Percentiles rank a stretch among this genome's conserved stretches.
Evolutionary conservation across 1,284 basidiomycete genomes (phyloP).

Genomic region (Hymenochaete sp.): DNA sequence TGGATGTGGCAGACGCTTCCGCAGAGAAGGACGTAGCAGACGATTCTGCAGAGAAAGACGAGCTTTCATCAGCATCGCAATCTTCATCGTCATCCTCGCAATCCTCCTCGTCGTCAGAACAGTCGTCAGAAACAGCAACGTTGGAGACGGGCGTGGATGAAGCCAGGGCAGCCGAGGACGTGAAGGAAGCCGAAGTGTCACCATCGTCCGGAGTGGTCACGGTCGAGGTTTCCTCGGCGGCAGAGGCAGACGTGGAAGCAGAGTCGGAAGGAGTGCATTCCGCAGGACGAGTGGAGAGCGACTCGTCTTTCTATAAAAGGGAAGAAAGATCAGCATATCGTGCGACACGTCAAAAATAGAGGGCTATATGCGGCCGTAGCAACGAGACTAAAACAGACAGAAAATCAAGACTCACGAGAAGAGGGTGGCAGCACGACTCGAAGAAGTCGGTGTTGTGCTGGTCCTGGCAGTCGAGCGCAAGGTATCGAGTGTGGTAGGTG

Average conservation of each 20-base stretch:
- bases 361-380: neutral
- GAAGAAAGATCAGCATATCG: no score
- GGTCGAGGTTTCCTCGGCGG: conserved; percentile 24
- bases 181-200: conserved; percentile 22
- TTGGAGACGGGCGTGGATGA: conserved; percentile 1
- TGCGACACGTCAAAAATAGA: neutral
- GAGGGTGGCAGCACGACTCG: conserved; percentile 48
- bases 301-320: conserved; percentile 10
- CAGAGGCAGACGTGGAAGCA: conserved; percentile 22
- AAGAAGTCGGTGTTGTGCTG: conserved; percentile 66
- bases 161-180: conserved; percentile 6
- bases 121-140: conserved; percentile 7
- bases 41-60: conserved; percentile 16
- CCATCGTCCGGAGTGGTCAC: conserved; percentile 19
- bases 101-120: conserved; percentile 24
- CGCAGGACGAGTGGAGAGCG: conserved; percentile 12
- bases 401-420: conserved; percentile 17
- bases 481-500: conserved; percentile 58
- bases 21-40: neutral
- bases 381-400: neutral
- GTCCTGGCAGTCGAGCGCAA: conserved; percentile 45
- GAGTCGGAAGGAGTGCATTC: conserved; percentile 19
- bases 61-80: conserved; percentile 21
- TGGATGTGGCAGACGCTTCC: conserved; percentile 14
- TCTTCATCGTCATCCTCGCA: conserved; percentile 28